Conservation (phyloP, 228 moss, liverwort and hornwort species). For the Sphagnum magellanicum region DNA sequence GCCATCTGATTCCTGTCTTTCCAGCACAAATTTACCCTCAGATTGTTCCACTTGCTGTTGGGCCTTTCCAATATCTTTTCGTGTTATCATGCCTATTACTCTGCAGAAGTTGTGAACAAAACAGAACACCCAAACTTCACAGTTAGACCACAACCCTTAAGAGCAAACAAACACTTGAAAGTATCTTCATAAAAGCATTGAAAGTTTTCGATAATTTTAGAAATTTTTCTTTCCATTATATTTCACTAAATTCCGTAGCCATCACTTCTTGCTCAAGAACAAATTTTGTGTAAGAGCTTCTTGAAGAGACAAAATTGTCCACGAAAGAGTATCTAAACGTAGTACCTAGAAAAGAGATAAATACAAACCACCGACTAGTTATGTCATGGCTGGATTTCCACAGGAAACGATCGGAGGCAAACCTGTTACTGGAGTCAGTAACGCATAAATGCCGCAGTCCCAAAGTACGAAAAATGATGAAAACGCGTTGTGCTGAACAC, state of each 20-base stretch:
- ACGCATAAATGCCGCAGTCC: constrained; percentile 81
- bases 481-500: constrained; percentile 81
- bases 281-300: not conserved
- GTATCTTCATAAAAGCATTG: not conserved
- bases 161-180: not conserved
- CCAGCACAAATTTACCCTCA: constrained; percentile 28
- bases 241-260: not conserved
- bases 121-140: no score
- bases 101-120: constrained; percentile 19
- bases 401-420: not conserved
- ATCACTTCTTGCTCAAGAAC: not conserved
- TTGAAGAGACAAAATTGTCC: not conserved
- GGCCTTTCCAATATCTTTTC: constrained; percentile 62
- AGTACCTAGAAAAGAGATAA: no score
- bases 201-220: not conserved
- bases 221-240: not conserved
- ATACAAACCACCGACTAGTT: not conserved
- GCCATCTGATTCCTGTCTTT: constrained; percentile 47
- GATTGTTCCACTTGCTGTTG: constrained; percentile 29
- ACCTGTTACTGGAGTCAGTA: constrained; percentile 71
- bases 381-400: not conserved
- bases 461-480: constrained; percentile 69
- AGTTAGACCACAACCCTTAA: no score
- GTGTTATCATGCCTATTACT: constrained; percentile 81
- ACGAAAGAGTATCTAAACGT: not conserved